Conservation (phyloP, 2,329 filamentous ascomycete species). For the Alternaria sp. region DNA sequence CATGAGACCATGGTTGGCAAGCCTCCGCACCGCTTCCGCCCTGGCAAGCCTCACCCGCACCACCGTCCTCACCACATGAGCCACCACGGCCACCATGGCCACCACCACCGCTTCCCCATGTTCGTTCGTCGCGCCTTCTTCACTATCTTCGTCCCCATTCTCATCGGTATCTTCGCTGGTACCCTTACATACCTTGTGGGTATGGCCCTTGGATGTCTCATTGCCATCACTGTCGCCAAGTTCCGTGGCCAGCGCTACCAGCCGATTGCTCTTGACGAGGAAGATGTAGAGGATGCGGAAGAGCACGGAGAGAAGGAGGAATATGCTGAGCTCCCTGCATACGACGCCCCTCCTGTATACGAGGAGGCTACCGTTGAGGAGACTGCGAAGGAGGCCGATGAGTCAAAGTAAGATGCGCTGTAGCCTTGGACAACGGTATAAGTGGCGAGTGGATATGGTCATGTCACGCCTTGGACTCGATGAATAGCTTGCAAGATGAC, state of each 20-base stretch:
- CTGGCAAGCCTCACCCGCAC: constrained; percentile 36
- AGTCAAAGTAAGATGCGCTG: constrained; percentile 26
- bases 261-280: constrained; percentile 44
- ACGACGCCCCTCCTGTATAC: constrained; percentile 52
- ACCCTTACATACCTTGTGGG: constrained; percentile 72
- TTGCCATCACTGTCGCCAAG: constrained; percentile 67
- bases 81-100: constrained; percentile 16
- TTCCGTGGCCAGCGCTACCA: constrained; percentile 58
- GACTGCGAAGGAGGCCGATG: constrained; percentile 23
- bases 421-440: background rate
- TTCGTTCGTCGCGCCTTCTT: constrained; percentile 62
- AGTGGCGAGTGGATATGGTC: constrained; percentile 4
- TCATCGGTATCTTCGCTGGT: constrained; percentile 74
- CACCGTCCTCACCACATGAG: constrained; percentile 35
- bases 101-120: constrained; percentile 39
- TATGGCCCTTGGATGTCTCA: constrained; percentile 70
- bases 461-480: constrained; percentile 2
- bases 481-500: constrained; percentile 6
- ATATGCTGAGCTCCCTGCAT: constrained; percentile 46
- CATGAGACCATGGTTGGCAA: constrained; percentile 41
- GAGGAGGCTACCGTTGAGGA: constrained; percentile 43
- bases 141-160: constrained; percentile 71
- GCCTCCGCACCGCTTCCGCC: constrained; percentile 46
- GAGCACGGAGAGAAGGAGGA: constrained; percentile 43
- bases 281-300: constrained; percentile 38